Evolutionary conservation across 2,329 filamentous ascomycete species (phyloP).

Genomic region (Grosmannia serpens): DNA sequence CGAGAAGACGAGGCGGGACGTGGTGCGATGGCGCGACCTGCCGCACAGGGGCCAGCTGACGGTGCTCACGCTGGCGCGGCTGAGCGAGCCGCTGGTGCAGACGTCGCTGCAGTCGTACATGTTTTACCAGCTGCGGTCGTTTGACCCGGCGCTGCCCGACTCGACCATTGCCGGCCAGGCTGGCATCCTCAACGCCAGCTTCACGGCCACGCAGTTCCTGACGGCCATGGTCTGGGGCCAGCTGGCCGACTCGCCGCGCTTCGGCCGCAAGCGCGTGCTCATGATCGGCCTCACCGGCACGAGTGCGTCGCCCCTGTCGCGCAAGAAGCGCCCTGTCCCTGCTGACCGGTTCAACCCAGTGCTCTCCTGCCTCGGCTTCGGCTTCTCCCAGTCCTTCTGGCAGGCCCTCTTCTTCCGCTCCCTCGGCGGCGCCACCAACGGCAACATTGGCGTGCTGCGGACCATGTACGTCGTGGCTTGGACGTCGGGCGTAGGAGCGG

Average conservation of each 20-base stretch:
- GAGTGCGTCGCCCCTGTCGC: slow-evolving; percentile 18
- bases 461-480: slow-evolving; percentile 42
- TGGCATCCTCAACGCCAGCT: slow-evolving; percentile 65
- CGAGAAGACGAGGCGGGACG: background rate
- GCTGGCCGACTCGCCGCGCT: slow-evolving; percentile 48
- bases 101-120: slow-evolving; percentile 69
- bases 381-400: slow-evolving; percentile 53
- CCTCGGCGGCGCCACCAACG: slow-evolving; percentile 57
- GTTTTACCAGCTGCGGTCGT: slow-evolving; percentile 81
- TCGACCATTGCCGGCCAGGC: slow-evolving; percentile 66
- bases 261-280: slow-evolving; percentile 67
- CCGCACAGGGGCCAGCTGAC: slow-evolving; percentile 68
- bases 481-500: too few species aligned
- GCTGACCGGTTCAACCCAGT: slow-evolving; percentile 14
- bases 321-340: fast-evolving
- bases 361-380: slow-evolving; percentile 56
- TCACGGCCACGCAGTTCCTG: slow-evolving; percentile 70
- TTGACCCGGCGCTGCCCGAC: slow-evolving; percentile 41
- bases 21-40: slow-evolving; percentile 57
- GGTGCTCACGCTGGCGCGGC: slow-evolving; percentile 64
- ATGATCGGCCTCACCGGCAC: slow-evolving; percentile 65
- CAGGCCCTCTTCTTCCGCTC: slow-evolving; percentile 51
- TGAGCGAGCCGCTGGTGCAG: slow-evolving; percentile 74
- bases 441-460: slow-evolving; percentile 63
- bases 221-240: slow-evolving; percentile 78